Base-by-base conservation (phyloP, 805 yeast species). In the Candida anglica region DNA sequence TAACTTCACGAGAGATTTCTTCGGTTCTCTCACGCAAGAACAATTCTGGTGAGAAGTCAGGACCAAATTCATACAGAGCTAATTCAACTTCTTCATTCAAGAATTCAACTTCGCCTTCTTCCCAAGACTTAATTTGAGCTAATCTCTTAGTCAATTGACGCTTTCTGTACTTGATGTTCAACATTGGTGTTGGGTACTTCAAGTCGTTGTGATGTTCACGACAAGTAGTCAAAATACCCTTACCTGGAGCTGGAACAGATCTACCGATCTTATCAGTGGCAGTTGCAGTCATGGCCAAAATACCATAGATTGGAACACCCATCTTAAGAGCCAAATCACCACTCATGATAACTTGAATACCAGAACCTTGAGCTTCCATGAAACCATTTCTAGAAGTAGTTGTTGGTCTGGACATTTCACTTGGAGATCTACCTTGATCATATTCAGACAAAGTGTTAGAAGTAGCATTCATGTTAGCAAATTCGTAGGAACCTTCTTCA, bases 321-420 rank as follows among this genome's bases (percentile, higher is more conserved):
- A 93, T 93, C 59, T 83, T 79, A 48, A 93, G 53, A 24, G 99
- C 99, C 47, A 93, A 71, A 47, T 83, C 87, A 35, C 97, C 98
- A 47, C 80, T 77, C 99, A 93, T 93, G 45, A 93, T 77, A 45
- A 93, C 81, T 73, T 93, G 97, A 50, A 86, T 84, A 79, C 99
- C 99, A 34, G 98, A 79, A 75, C 99, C 99, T 69, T 93, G 99
- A 26, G 98, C 82, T 75, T 93, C 99, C 98, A 93, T 93, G 74
- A 93, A 93, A 51, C 99, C 99, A 50, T 82, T 75, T 76, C 99
- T 86, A 30, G 95, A 73, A 27, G 97, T 83, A 34, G 99, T 89
- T 36, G 97, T 77, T 38, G 99, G 99, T 70, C 99, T 85, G 18
- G 98, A 91, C 98, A 93, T 93, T 66, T 93, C 98, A 39, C 82